These are phyloP conservation scores for Platanthera guangdongensis DNA, from an alignment of 106 monocot genomes.

Conservation along the genomic window DNA sequence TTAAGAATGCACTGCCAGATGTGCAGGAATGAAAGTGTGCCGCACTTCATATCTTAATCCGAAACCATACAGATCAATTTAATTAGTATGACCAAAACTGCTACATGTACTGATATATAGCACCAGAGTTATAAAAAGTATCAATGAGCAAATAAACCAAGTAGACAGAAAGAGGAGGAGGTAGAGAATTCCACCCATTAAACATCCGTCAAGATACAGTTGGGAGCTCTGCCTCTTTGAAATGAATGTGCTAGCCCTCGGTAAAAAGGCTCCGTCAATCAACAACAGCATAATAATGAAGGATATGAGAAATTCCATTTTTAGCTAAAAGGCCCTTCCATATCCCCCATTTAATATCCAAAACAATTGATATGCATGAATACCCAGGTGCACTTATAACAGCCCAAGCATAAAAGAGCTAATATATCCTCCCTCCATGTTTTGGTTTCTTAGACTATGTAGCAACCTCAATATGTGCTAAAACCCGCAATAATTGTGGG, in stretches of 20 bases:
- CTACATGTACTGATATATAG: neutral
- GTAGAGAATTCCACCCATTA: neutral
- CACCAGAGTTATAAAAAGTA: neutral
- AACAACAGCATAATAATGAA: constrained; percentile 7
- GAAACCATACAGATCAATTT: constrained; percentile 17
- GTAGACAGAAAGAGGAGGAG: constrained; percentile 2
- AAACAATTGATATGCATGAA: neutral
- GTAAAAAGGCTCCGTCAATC: neutral
- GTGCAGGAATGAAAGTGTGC: neutral
- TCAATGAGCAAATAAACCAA: neutral
- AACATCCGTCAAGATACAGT: constrained; percentile 1
- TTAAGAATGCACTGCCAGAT: constrained; percentile 3
- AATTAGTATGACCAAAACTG: constrained; percentile 6
- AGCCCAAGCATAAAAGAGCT: constrained; percentile 6
- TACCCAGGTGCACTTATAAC: neutral
- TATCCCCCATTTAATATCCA: constrained; percentile 3
- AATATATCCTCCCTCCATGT: too few species aligned
- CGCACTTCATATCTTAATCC: constrained; percentile 23
- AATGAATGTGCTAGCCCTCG: neutral
- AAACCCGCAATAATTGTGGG: too few species aligned
- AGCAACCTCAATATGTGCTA: too few species aligned
- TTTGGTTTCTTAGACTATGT: too few species aligned
- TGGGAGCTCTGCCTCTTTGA: constrained; percentile 6
- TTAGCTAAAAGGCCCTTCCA: neutral
- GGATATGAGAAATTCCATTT: neutral